Conservation (phyloP, 768 basidiomycete species). For the Boletus tomentosulus region DNA sequence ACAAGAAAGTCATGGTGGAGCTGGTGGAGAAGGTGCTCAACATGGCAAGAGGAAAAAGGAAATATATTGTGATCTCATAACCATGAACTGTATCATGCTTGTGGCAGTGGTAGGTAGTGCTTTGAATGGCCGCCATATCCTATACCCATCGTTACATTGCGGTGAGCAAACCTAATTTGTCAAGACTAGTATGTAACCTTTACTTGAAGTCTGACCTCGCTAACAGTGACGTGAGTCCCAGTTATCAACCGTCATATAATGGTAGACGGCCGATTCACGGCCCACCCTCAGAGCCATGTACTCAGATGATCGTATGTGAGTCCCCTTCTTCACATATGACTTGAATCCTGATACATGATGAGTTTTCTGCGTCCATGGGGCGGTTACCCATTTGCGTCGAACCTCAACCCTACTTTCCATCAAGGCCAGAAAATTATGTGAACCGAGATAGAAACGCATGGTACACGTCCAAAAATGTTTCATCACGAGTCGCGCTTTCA, state of each 20-base stretch:
- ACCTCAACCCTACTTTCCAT: neutral
- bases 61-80: constrained; percentile 4
- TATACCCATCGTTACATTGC: neutral
- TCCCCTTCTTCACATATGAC: neutral
- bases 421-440: neutral
- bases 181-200: neutral
- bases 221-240: neutral
- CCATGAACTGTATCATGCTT: neutral
- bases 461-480: neutral
- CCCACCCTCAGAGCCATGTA: neutral
- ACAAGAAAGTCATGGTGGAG: constrained; percentile 20
- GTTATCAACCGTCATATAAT: neutral
- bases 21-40: constrained; percentile 4
- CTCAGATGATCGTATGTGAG: neutral
- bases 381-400: neutral
- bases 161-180: neutral
- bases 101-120: neutral
- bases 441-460: neutral
- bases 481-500: neutral
- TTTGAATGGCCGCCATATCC: neutral
- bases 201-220: neutral
- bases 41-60: constrained; percentile 14
- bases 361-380: neutral
- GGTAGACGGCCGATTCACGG: neutral
- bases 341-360: neutral